Evolutionary conservation across 2,329 filamentous ascomycete species (phyloP).

Genomic region (Aureobasidium sp.): DNA sequence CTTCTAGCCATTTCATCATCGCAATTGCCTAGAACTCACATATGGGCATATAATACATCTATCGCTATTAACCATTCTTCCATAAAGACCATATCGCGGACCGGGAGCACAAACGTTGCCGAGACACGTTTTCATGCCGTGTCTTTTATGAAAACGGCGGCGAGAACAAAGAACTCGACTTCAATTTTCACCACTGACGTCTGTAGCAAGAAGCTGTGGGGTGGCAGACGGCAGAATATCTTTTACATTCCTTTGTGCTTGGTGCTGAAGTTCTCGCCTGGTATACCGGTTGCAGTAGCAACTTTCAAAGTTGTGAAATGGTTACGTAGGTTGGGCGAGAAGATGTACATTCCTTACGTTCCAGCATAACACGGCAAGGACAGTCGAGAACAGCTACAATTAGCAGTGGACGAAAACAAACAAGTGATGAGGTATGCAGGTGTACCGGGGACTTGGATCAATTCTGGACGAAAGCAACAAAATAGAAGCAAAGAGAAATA

Average conservation of each 20-base stretch:
- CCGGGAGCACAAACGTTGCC: not conserved
- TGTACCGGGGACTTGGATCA: not conserved
- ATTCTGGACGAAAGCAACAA: not conserved
- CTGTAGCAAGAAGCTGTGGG: not conserved
- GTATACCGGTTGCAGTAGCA: slow-evolving; percentile 4
- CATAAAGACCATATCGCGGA: not conserved
- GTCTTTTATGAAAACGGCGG: not conserved
- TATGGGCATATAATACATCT: not conserved
- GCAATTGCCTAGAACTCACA: not conserved
- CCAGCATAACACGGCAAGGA: not conserved
- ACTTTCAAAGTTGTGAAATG: not conserved
- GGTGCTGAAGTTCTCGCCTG: not conserved
- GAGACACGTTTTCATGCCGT: not conserved
- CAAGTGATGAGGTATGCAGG: slow-evolving; percentile 2
- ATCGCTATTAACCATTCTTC: not conserved
- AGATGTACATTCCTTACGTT: not conserved
- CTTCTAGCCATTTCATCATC: not conserved
- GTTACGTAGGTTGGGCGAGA: not conserved
- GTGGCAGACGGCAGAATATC: not conserved
- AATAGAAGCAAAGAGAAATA: not conserved
- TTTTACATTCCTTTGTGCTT: slow-evolving; percentile 8
- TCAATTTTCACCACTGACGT: slow-evolving; percentile 8
- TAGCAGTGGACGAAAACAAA: slow-evolving; percentile 10
- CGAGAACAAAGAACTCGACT: not conserved
- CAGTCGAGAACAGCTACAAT: not conserved